Conservation (phyloP, 768 basidiomycete species). For the Boletus rubropictus region DNA sequence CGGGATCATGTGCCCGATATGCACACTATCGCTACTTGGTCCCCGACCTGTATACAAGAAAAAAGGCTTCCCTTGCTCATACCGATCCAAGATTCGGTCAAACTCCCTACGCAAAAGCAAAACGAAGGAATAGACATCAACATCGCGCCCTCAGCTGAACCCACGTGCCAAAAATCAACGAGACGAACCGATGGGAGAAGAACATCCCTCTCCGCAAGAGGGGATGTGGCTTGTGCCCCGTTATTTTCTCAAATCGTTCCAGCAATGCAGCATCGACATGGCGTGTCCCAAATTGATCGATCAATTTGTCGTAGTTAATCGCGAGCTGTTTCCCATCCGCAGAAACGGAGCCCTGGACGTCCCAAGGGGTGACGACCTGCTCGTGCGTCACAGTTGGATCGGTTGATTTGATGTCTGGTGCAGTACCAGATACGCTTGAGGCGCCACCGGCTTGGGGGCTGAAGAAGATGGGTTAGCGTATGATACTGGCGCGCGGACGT, state of each 20-base stretch:
- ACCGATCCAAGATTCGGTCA: slow-evolving; percentile 88
- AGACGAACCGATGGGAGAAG: slow-evolving; percentile 88
- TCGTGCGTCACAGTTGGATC: slow-evolving; percentile 35
- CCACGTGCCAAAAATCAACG: background rate
- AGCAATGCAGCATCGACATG: slow-evolving; percentile 71
- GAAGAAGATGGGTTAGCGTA: slow-evolving; percentile 1
- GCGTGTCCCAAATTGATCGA: slow-evolving; percentile 90
- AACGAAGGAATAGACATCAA: background rate
- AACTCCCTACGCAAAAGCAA: slow-evolving; percentile 59
- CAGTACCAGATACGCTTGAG: slow-evolving; percentile 12
- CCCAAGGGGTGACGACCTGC: slow-evolving; percentile 96
- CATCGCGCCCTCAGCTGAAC: background rate
- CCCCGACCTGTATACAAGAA: slow-evolving; percentile 97
- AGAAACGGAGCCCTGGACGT: slow-evolving; percentile 87
- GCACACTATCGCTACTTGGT: slow-evolving; percentile 94
- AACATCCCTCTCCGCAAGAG: slow-evolving; percentile 90
- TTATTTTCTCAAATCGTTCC: slow-evolving; percentile 85
- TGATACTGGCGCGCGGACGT: background rate
- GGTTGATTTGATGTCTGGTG: slow-evolving; percentile 29
- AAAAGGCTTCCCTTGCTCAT: slow-evolving; percentile 95
- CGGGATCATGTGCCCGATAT: slow-evolving; percentile 95
- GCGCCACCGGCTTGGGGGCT: slow-evolving; percentile 13
- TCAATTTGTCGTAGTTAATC: slow-evolving; percentile 95
- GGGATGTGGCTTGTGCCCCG: slow-evolving; percentile 82
- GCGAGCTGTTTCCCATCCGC: slow-evolving; percentile 85